Percentiles rank a stretch among this genome's conserved stretches.
Conservation (phyloP, 1,284 basidiomycete genomes). For the Microbotryomycetes sp. region DNA sequence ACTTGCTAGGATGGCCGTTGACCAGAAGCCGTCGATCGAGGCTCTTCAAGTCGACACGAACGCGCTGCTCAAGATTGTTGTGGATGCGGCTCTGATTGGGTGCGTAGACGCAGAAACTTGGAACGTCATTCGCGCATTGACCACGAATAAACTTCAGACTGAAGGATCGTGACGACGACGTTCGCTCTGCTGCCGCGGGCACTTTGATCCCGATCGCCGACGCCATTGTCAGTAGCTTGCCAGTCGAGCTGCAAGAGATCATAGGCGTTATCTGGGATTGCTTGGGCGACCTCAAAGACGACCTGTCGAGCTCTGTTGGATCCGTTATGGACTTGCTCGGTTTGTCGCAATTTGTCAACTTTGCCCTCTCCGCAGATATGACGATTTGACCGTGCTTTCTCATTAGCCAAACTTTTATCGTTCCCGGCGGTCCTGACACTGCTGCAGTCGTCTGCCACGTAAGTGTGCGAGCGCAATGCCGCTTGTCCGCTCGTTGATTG, state of each 20-base stretch:
- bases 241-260: constrained; percentile 53
- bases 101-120: constrained; percentile 43
- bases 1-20: constrained; percentile 31
- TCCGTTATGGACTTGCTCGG: constrained; percentile 95
- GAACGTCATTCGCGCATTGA: not conserved
- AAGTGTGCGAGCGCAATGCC: constrained; percentile 38
- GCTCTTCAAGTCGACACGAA: not conserved
- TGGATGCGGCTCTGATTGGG: constrained; percentile 82
- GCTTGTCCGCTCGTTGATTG: not conserved
- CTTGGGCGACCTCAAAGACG: constrained; percentile 87
- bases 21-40: constrained; percentile 26
- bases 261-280: constrained; percentile 86
- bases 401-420: constrained; percentile 66
- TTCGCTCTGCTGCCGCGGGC: constrained; percentile 88
- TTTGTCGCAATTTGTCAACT: constrained; percentile 42
- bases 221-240: constrained; percentile 68
- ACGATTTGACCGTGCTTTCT: not conserved
- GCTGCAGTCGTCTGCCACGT: constrained; percentile 61
- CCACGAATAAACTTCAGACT: constrained; percentile 57
- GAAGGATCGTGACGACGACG: constrained; percentile 89
- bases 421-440: constrained; percentile 71
- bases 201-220: constrained; percentile 79
- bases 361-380: not conserved
- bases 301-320: constrained; percentile 91
- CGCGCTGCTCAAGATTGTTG: constrained; percentile 60